These are phyloP conservation scores for Raphanus raphanistrum DNA, from an alignment of 345 rosid species.

Conservation along the genomic window DNA sequence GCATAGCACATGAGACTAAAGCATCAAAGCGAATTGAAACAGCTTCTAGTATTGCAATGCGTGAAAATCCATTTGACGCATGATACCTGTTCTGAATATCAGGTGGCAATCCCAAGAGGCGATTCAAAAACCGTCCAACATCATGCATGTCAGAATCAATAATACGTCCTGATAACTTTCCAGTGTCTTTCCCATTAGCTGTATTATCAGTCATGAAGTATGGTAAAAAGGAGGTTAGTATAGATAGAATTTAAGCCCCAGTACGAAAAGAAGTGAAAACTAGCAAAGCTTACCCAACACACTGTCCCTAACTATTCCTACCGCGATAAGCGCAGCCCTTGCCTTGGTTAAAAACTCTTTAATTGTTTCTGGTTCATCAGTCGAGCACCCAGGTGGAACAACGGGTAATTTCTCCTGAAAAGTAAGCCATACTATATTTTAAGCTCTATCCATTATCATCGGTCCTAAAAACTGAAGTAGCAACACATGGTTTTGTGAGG, in stretches of 20 bases:
- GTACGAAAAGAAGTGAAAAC: conserved; percentile 6
- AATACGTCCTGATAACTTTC: conserved; percentile 88
- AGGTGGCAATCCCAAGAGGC: conserved; percentile 93
- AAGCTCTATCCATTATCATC: conserved; percentile 14
- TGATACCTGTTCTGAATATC: conserved; percentile 89
- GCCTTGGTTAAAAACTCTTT: conserved; percentile 82
- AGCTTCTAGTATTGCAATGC: background rate
- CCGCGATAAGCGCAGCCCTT: conserved; percentile 95
- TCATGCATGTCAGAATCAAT: conserved; percentile 99
- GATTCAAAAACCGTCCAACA: conserved; percentile 91
- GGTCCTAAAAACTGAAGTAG: conserved; percentile 5
- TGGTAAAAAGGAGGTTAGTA: conserved; percentile 10
- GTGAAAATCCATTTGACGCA: background rate
- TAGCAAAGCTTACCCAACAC: conserved; percentile 56
- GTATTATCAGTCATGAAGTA: conserved; percentile 29
- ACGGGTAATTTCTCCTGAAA: conserved; percentile 89
- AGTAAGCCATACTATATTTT: conserved; percentile 30
- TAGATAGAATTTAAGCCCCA: background rate
- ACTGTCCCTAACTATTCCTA: conserved; percentile 95
- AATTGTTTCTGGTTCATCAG: conserved; percentile 79
- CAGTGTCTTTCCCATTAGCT: conserved; percentile 86
- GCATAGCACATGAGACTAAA: conserved; percentile 31
- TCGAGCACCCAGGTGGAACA: conserved; percentile 91
- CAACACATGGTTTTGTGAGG: conserved; percentile 17
- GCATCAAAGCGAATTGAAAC: conserved; percentile 23